Evolutionary conservation across 257 asterid species (phyloP).

Genomic region (Cynanchum wilfordii): DNA sequence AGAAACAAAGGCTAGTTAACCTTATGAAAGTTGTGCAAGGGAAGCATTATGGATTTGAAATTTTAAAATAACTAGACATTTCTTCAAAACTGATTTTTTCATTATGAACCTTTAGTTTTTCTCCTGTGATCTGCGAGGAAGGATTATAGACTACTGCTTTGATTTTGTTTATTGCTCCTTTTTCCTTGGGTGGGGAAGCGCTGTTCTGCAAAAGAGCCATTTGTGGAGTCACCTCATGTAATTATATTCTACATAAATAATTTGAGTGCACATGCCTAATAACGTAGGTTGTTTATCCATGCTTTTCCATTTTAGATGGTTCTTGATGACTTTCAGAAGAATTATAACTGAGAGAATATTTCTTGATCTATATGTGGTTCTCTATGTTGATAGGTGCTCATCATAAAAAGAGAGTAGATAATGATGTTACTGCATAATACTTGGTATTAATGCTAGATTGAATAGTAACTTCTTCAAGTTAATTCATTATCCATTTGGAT

Average conservation of each 20-base stretch:
- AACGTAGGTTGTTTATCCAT: not conserved
- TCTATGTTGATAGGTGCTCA: not conserved
- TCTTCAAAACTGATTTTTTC: not conserved
- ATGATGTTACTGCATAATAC: not conserved
- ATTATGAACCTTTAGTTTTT: not conserved
- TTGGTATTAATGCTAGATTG: not conserved
- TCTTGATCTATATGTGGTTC: not conserved
- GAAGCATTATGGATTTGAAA: too few relatives aligned
- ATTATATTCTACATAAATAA: not conserved
- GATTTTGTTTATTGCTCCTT: not conserved
- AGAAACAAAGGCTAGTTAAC: not conserved
- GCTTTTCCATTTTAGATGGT: not conserved
- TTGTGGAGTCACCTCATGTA: not conserved
- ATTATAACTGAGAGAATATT: not conserved
- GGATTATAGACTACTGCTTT: not conserved
- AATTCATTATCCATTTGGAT: not conserved
- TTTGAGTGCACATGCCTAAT: not conserved
- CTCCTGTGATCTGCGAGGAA: not conserved
- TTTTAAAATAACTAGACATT: not conserved
- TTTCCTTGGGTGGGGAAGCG: not conserved
- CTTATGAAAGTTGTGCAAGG: not conserved
- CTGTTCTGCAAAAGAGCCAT: not conserved
- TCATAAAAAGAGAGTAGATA: not conserved
- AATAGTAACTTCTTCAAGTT: not conserved
- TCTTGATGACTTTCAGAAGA: not conserved